These are phyloP conservation scores for Fusarium citri DNA, from an alignment of 2,329 filamentous ascomycete species.

Conservation along the genomic window DNA sequence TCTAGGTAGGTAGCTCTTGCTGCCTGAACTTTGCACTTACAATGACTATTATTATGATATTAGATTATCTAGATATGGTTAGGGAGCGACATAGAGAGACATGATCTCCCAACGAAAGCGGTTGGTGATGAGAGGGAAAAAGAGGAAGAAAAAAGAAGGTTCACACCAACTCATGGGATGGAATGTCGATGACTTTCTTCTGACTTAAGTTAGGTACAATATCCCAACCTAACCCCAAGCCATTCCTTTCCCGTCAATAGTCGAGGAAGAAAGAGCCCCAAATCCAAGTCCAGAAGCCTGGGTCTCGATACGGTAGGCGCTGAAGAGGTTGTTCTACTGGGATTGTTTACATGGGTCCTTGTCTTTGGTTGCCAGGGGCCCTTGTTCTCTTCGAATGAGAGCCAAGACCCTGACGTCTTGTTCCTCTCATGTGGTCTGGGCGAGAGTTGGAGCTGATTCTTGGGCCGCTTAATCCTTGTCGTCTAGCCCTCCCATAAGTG, in stretches of 20 bases:
- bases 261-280: not conserved
- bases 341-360: constrained; percentile 35
- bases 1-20: not conserved
- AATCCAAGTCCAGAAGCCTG: constrained; percentile 4
- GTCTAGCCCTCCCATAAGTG: constrained; percentile 36
- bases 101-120: constrained; percentile 21
- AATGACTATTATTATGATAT: constrained; percentile 15
- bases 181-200: constrained; percentile 34
- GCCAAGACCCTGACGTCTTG: constrained; percentile 34
- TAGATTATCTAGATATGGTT: constrained; percentile 6
- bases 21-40: constrained; percentile 13
- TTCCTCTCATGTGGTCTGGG: constrained; percentile 15
- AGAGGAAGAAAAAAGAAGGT: constrained; percentile 25
- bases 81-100: constrained; percentile 25
- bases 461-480: constrained; percentile 26
- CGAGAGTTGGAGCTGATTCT: constrained; percentile 14
- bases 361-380: constrained; percentile 35
- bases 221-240: constrained; percentile 10
- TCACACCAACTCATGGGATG: constrained; percentile 26
- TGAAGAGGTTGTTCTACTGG: constrained; percentile 37
- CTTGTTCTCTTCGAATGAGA: constrained; percentile 34
- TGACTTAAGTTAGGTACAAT: not conserved
- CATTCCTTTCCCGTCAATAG: constrained; percentile 28
- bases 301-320: constrained; percentile 11
- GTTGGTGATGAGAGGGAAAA: constrained; percentile 15